Base-by-base conservation (phyloP, 2,329 filamentous ascomycete genomes). In the Nemania diffusa region DNA sequence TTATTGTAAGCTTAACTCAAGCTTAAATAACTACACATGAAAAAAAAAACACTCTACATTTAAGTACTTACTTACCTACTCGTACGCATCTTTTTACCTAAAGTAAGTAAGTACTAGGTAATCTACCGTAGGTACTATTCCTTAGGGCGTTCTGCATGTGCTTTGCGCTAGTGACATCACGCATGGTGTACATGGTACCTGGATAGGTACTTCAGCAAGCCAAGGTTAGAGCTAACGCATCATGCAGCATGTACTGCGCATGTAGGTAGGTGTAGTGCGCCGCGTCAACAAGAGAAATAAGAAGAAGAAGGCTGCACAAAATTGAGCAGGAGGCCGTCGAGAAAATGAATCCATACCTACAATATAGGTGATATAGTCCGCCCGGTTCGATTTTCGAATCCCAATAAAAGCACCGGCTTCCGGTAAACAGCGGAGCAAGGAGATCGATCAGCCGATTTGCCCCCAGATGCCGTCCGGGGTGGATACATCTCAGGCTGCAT, bases 381-480 rank as follows among this genome's bases (percentile, higher is more conserved):
- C n/a, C n/a, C 26, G 15, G 50, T 15, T 20, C 26, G 50, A 22
- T 24, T 13, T 1, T 20, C 20, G 40, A 55, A 26, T 29, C 37
- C 44, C 62, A 26, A 51, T 34, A n/a, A 22, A 5, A 37, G 13
- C 44, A 22, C 46, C 58, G 51, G 44, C 44, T 51, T 27, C 52
- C 51, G 60, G 55, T 53, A 57, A 61, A 66, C 29, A 42, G 48
- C 60, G 59, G 64, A 67, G 55, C 53, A 27, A 59, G 64, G 55
- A n/a, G n/a, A n/a, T n/a, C n/a, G 42, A 64, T 44, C 55, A 53
- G n/a, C 50, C 61, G 48, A 58, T 53, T 57, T 61, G 64, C 55
- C 65, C 56, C 56, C 48, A 64, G 60, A 56, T 59, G 44, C 64
- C 60, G 61, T 64, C 20, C 32, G 22, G 44, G 34, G 65, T 68